phyloP scores from a whole-genome alignment of 2,329 filamentous ascomycete genomes.

The Pseudogymnoascus sp. region DNA sequence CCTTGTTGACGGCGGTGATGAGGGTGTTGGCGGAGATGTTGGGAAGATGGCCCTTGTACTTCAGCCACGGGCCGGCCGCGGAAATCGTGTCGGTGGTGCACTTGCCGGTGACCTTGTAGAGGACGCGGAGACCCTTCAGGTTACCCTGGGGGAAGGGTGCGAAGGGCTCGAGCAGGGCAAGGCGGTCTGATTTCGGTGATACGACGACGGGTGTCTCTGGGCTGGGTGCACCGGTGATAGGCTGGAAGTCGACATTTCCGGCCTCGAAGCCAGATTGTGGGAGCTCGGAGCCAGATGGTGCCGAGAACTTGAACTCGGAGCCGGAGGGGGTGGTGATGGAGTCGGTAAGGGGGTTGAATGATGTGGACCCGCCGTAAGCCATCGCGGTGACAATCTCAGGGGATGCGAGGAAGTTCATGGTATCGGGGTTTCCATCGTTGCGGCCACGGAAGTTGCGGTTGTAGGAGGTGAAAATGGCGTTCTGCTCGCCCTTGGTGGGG shows the following conservation, averaged over 20 bases:
- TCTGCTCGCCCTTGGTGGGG: slow-evolving; percentile 68
- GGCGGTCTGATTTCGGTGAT: slow-evolving; percentile 77
- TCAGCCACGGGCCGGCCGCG: slow-evolving; percentile 92
- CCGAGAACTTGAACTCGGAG: slow-evolving; percentile 73
- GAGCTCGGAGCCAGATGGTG: slow-evolving; percentile 63
- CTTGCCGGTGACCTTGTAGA: slow-evolving; percentile 95
- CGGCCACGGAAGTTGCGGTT: slow-evolving; percentile 97
- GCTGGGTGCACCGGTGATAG: slow-evolving; percentile 64
- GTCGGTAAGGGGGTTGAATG: slow-evolving; percentile 94
- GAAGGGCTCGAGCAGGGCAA: slow-evolving; percentile 89
- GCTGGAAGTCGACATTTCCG: slow-evolving; percentile 67
- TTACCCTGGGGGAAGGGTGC: slow-evolving; percentile 70
- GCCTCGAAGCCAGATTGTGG: slow-evolving; percentile 61
- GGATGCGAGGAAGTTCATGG: slow-evolving; percentile 98
- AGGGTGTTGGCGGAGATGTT: slow-evolving; percentile 98
- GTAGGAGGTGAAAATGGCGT: slow-evolving; percentile 94
- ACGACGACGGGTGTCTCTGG: slow-evolving; percentile 65
- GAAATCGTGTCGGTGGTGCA: slow-evolving; percentile 99
- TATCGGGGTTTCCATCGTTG: slow-evolving; percentile 92
- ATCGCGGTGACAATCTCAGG: slow-evolving; percentile 96
- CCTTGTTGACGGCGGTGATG: slow-evolving; percentile 87
- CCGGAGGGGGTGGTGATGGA: slow-evolving; percentile 71
- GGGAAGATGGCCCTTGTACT: slow-evolving; percentile 97
- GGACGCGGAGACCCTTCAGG: slow-evolving; percentile 68
- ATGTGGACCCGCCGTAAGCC: slow-evolving; percentile 83